Evolutionary conservation across 2,329 filamentous ascomycete species (phyloP).

Genomic region (Falciphora oryzae): DNA sequence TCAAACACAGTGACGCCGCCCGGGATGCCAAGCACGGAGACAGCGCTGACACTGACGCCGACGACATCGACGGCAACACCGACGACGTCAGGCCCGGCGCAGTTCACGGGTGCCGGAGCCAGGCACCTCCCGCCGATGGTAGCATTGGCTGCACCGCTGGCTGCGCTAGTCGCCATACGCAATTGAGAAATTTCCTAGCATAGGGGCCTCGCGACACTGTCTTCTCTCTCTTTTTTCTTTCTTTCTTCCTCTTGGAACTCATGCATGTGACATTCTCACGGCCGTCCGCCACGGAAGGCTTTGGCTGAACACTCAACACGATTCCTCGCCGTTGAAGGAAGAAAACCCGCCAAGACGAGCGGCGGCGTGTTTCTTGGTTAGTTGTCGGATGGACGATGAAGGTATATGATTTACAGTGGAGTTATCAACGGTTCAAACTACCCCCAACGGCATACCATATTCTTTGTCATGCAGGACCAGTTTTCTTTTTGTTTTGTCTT

Average conservation of each 20-base stretch:
- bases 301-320: not conserved
- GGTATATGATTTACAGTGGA: not conserved
- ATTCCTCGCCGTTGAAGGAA: not conserved
- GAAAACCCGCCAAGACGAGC: not conserved
- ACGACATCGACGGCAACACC: constrained; percentile 1
- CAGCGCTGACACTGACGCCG: not conserved
- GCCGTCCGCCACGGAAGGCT: not conserved
- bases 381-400: not conserved
- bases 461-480: not conserved
- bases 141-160: not conserved
- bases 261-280: not conserved
- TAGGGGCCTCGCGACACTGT: constrained; percentile 9
- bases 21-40: not conserved
- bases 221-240: constrained; percentile 3
- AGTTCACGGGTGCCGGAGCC: constrained; percentile 6
- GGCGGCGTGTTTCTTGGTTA: not conserved
- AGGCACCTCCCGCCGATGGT: not conserved
- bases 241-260: not conserved
- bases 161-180: constrained; percentile 1
- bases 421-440: not conserved
- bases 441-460: not conserved
- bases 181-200: constrained; percentile 7
- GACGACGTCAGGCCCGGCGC: not conserved
- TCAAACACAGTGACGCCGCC: constrained; percentile 5
- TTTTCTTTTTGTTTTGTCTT: constrained; percentile 1